Evolutionary conservation across 768 basidiomycete species (phyloP), one percentile per base, ranked within the genome.

Genomic region (Pisolithus albus): DNA sequence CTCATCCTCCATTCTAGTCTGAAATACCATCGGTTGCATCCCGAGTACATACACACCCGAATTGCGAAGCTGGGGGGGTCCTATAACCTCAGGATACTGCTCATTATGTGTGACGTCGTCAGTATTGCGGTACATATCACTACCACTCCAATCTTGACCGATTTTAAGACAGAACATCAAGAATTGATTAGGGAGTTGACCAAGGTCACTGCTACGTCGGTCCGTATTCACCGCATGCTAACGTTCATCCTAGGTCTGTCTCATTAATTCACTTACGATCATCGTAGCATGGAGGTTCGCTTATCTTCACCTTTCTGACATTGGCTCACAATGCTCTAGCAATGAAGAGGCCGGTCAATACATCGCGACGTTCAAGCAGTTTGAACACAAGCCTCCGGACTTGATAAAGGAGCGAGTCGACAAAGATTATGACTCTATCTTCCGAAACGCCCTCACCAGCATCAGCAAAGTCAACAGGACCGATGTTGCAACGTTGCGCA

Each of bases 381-480:
- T 86, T 61, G 96, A 98, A 65, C 86, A 91, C 74, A 93, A 88
- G 61, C 81, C 92, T 9, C 93, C 95, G 7, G 85, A 91, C 63
- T 74, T 93, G 62, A 94, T 99, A 72, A 95, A 93, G 66, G 96
- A 98, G 64, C 86, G 92, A 41, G 75, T 89, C 26, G 92, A 96
- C 66, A 91, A 93, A 57, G 87, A 91, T 60, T 92, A 96, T 61
- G 71, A 77, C 56, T 82, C 92, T 7, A 78, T 92, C 60, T 67
- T 98, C 13, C 87, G 88, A 51, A 80, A 82, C 18, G 79, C 89
- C 1, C 74, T 99, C 24, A 98, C 95, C 1, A 83, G 81, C 56
- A 89, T 98, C 60, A 86, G 81, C 63, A 92, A 89, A 59, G 91
- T 99, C 55, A 98, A 98, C 70, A 96, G 95, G 75, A 98, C 95